A percentile compares a stretch with the other conserved stretches of the same genome.
Conservation (phyloP, 106 monocot genomes). For the Triglochin maritima region DNA sequence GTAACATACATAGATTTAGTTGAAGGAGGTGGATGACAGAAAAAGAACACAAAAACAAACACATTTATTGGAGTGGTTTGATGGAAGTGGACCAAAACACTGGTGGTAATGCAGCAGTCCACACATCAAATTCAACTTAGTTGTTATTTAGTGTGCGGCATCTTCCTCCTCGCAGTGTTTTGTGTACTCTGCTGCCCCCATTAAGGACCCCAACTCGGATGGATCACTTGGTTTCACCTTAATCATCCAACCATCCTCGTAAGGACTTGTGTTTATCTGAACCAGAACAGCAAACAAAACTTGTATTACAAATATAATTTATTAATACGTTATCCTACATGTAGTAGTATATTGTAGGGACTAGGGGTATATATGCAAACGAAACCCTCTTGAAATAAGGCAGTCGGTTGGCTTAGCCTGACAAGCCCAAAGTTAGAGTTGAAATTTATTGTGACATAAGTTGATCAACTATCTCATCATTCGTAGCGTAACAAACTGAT, state of each 20-base stretch:
- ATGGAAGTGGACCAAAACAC: neutral
- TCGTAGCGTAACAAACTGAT: too few relatives aligned
- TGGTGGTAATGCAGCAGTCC: neutral
- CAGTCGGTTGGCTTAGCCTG: too few relatives aligned
- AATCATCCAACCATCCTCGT: conserved; percentile 96
- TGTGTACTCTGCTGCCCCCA: conserved; percentile 62
- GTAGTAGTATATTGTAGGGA: too few relatives aligned
- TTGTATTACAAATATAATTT: neutral
- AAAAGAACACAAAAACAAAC: neutral
- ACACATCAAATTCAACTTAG: too few relatives aligned
- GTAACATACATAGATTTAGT: too few relatives aligned
- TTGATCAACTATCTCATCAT: too few relatives aligned
- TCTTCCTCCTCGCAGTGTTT: conserved; percentile 88
- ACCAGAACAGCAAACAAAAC: neutral
- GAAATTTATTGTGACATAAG: too few relatives aligned
- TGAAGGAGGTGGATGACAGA: neutral
- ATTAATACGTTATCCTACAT: too few relatives aligned
- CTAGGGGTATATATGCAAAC: too few relatives aligned
- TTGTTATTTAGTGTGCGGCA: conserved; percentile 24
- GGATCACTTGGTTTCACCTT: conserved; percentile 76
- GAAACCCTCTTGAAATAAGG: too few relatives aligned
- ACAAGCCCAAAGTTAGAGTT: too few relatives aligned
- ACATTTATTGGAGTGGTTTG: neutral
- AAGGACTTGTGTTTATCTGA: conserved; percentile 76
- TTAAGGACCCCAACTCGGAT: conserved; percentile 53